These are phyloP conservation scores for Stephanodiscus triporus DNA, from an alignment of 108 stramenopile species.

Conservation along the genomic window DNA sequence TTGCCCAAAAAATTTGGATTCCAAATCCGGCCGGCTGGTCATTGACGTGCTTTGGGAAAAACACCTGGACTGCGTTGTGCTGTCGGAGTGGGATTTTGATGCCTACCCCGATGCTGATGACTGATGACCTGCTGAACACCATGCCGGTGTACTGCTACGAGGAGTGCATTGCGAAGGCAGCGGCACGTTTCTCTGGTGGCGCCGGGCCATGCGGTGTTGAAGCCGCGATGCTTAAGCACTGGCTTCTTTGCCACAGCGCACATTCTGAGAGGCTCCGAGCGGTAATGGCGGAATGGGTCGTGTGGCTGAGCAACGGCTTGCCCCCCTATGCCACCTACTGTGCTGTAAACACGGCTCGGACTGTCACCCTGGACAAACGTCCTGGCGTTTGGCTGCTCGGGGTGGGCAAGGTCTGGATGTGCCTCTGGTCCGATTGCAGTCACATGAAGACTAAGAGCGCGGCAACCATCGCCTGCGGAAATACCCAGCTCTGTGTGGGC, in stretches of 20 bases:
- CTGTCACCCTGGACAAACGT: constrained; percentile 37
- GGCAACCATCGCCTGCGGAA: neutral
- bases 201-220: constrained; percentile 8
- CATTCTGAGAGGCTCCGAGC: neutral
- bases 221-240: constrained; percentile 20
- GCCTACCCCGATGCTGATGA: constrained; percentile 2
- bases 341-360: constrained; percentile 28
- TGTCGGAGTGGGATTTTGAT: constrained; percentile 4
- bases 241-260: neutral
- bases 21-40: constrained; percentile 25
- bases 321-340: constrained; percentile 43
- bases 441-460: constrained; percentile 3
- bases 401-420: constrained; percentile 33
- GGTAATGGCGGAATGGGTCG: constrained; percentile 30
- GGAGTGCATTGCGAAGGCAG: constrained; percentile 22
- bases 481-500: neutral
- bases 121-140: neutral
- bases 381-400: constrained; percentile 42
- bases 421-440: constrained; percentile 29
- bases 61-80: constrained; percentile 7
- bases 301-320: constrained; percentile 11
- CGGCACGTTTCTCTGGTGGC: constrained; percentile 22
- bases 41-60: constrained; percentile 20
- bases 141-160: constrained; percentile 28
- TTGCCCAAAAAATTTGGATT: constrained; percentile 9